These are phyloP conservation scores for Colletotrichum viniferum DNA, from an alignment of 2,329 filamentous ascomycete species.

Conservation along the genomic window DNA sequence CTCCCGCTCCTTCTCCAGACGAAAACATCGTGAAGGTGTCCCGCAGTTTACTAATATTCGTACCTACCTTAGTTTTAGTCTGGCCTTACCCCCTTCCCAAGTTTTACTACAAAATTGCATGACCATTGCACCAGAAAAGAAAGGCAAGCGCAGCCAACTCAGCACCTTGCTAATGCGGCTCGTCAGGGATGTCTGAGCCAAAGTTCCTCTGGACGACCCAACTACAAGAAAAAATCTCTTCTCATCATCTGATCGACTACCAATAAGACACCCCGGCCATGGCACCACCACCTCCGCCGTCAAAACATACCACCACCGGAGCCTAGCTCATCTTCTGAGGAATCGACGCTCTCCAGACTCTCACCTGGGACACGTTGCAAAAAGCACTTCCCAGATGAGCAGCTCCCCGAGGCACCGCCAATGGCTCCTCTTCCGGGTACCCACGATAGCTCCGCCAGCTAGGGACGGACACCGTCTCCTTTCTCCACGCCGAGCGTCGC, in stretches of 20 bases:
- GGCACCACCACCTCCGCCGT: background rate
- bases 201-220: background rate
- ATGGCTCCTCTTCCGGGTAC: background rate
- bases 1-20: background rate
- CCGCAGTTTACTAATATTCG: background rate
- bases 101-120: background rate
- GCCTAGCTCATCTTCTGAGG: background rate
- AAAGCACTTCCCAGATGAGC: background rate
- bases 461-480: constrained; percentile 5
- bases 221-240: background rate
- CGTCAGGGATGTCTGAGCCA: constrained; percentile 4
- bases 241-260: constrained; percentile 7
- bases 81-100: background rate
- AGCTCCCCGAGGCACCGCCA: background rate
- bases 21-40: background rate
- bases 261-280: constrained; percentile 10
- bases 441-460: background rate
- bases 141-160: background rate
- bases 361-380: background rate
- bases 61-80: background rate
- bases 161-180: background rate
- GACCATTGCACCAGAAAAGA: background rate
- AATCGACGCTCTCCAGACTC: background rate
- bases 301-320: background rate
- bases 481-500: background rate